These are phyloP conservation scores for Paragyromitra xinjiangensis DNA, from an alignment of 495 filamentous ascomycete genomes.

Conservation along the genomic window DNA sequence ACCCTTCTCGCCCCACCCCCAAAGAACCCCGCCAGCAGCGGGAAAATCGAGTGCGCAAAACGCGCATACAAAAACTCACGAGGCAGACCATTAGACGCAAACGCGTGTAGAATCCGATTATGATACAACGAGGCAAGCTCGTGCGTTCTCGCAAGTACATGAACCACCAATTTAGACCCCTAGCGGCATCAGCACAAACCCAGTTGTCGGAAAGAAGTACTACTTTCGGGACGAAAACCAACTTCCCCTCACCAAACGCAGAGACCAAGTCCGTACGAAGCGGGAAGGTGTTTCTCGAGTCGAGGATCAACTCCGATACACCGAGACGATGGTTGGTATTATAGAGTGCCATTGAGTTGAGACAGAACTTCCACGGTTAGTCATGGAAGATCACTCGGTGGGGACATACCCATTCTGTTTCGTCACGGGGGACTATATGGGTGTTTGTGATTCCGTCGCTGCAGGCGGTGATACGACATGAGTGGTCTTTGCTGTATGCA, in stretches of 20 bases:
- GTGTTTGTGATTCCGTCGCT: slow-evolving; percentile 9
- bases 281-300: slow-evolving; percentile 1
- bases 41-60: slow-evolving; percentile 21
- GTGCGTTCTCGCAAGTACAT: slow-evolving; percentile 2
- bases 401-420: slow-evolving; percentile 26
- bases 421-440: slow-evolving; percentile 7
- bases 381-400: not conserved
- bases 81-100: not conserved
- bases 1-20: slow-evolving; percentile 9
- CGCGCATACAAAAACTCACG: slow-evolving; percentile 26
- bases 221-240: slow-evolving; percentile 30
- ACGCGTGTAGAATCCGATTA: slow-evolving; percentile 16
- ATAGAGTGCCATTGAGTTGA: slow-evolving; percentile 31
- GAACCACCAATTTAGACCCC: not conserved
- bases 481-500: not conserved
- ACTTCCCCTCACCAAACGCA: not conserved
- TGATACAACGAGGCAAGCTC: slow-evolving; percentile 27
- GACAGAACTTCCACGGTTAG: slow-evolving; percentile 16
- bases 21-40: slow-evolving; percentile 31
- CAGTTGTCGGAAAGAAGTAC: not conserved
- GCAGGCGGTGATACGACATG: slow-evolving; percentile 20
- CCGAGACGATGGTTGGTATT: slow-evolving; percentile 20
- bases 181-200: not conserved
- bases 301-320: not conserved
- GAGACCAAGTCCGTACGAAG: not conserved